Conservation (phyloP, 768 basidiomycete genomes). For the Pulveroboletus ravenelii region DNA sequence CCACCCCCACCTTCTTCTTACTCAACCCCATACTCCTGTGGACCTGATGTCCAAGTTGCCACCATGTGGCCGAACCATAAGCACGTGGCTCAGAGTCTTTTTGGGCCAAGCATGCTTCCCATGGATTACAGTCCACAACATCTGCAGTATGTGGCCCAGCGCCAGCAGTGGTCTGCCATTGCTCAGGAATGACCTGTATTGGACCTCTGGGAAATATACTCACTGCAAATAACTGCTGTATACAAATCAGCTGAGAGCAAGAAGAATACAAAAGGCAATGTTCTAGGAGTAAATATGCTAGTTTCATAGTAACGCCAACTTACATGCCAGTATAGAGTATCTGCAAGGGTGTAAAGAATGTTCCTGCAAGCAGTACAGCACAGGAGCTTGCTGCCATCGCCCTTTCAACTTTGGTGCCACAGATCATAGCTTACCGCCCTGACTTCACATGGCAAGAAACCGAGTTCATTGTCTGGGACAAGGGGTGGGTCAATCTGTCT, state of each 20-base stretch:
- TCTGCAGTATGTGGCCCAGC: background rate
- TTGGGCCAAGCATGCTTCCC: too few species aligned
- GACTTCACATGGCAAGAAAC: too few species aligned
- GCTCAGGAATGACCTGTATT: too few species aligned
- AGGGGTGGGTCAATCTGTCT: background rate
- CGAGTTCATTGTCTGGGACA: background rate
- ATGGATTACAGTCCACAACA: background rate
- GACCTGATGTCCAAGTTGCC: background rate
- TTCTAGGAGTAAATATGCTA: background rate
- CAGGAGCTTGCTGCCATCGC: too few species aligned
- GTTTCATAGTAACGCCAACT: background rate
- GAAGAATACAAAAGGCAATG: background rate
- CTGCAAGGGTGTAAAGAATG: background rate
- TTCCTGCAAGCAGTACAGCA: too few species aligned
- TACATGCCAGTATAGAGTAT: background rate
- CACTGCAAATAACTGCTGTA: too few species aligned
- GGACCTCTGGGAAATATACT: too few species aligned
- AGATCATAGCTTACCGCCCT: too few species aligned
- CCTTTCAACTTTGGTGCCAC: too few species aligned
- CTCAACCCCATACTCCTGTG: background rate
- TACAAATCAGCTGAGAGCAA: background rate
- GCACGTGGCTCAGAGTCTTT: too few species aligned
- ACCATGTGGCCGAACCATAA: background rate
- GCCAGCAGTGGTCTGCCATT: background rate
- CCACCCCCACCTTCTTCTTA: too few species aligned